These are phyloP conservation scores for Yarrowia divulgata DNA, from an alignment of 805 yeast species.

Conservation along the genomic window DNA sequence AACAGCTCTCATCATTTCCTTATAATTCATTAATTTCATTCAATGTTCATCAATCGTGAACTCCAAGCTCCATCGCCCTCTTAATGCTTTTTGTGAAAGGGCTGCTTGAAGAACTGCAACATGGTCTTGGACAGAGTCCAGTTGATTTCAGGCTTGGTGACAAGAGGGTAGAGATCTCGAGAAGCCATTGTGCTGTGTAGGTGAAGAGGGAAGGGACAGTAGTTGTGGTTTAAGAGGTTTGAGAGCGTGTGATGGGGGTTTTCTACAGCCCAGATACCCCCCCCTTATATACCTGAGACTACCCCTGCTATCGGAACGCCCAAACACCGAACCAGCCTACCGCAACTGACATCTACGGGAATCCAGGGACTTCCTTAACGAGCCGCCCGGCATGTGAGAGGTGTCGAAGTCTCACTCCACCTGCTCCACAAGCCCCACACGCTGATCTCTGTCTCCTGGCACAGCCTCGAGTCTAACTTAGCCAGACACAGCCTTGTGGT, in stretches of 20 bases:
- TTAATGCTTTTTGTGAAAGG: conserved; percentile 9
- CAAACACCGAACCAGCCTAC: background rate
- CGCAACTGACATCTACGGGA: background rate
- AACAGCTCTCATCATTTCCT: too few species aligned
- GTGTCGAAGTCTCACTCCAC: conserved; percentile 1
- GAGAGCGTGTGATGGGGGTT: background rate
- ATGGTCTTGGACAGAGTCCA: conserved; percentile 11
- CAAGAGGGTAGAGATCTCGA: conserved; percentile 28
- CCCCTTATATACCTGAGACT: conserved; percentile 2
- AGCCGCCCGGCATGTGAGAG: background rate
- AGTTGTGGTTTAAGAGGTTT: background rate
- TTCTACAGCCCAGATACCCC: background rate
- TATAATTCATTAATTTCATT: background rate
- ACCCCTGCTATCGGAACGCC: conserved; percentile 1
- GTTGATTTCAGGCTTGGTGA: conserved; percentile 18
- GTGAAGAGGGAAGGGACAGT: background rate
- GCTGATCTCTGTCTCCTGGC: background rate
- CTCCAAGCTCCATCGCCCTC: too few species aligned
- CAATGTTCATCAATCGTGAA: background rate
- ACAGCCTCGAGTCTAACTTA: conserved; percentile 25
- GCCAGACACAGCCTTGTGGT: background rate
- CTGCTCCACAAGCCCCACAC: background rate
- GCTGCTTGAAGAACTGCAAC: conserved; percentile 7
- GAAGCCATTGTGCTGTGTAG: conserved; percentile 1
- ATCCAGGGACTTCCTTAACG: background rate